Conservation (phyloP, 208 protist species). For the Trypanosoma congolense region DNA sequence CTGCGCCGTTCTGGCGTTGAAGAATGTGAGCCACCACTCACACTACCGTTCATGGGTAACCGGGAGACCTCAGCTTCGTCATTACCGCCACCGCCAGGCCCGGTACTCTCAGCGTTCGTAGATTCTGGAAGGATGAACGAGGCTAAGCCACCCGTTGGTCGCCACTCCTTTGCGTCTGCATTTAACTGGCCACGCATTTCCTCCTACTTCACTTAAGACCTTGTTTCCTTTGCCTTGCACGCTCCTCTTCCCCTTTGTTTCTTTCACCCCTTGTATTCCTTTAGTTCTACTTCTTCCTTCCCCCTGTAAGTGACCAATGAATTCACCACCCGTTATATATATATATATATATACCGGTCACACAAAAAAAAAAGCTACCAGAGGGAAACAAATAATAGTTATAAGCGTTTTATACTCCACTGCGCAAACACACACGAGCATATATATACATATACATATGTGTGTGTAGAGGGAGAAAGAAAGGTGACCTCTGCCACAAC, state of each 20-base stretch:
- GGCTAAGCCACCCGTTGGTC: constrained; percentile 40
- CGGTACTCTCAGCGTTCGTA: constrained; percentile 18
- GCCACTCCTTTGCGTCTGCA: constrained; percentile 77
- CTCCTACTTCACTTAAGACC: no score
- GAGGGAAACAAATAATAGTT: no score
- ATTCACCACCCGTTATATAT: no score
- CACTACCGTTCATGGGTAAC: background rate
- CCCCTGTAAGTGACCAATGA: no score
- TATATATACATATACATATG: background rate
- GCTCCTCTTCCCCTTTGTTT: no score
- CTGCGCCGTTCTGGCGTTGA: background rate
- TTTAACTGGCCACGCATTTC: constrained; percentile 32
- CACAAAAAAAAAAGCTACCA: no score
- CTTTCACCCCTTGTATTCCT: no score
- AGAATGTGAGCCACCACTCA: background rate
- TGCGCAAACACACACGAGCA: background rate
- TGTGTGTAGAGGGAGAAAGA: background rate
- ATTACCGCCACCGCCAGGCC: background rate
- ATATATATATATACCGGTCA: no score
- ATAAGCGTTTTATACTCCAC: no score
- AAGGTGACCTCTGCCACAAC: background rate
- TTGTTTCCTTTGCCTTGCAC: no score
- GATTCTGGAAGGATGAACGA: constrained; percentile 40
- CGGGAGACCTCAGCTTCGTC: no score
- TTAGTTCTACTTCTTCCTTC: no score